Conservation (phyloP, 1,284 basidiomycete species). For the Dichomitus squalens region DNA sequence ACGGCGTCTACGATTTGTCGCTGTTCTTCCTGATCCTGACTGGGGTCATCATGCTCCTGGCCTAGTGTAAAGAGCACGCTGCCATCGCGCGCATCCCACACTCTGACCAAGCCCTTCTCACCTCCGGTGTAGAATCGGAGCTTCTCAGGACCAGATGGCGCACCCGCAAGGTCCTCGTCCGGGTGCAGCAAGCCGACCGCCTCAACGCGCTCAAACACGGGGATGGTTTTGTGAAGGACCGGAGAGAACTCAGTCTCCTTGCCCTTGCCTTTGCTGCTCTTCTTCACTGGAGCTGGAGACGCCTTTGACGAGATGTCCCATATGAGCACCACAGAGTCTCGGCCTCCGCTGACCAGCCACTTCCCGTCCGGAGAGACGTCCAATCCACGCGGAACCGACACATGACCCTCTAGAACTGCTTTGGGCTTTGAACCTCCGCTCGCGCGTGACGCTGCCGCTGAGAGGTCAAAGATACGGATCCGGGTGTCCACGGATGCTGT, state of each 20-base stretch:
- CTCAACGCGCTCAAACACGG: slow-evolving; percentile 87
- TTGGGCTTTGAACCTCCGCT: slow-evolving; percentile 68
- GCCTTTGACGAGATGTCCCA: slow-evolving; percentile 72
- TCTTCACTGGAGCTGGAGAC: slow-evolving; percentile 24
- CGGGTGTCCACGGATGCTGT: slow-evolving; percentile 89
- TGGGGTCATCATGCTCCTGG: slow-evolving; percentile 43
- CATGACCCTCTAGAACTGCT: slow-evolving; percentile 87
- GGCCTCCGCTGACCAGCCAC: slow-evolving; percentile 86
- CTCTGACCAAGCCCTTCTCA: slow-evolving; percentile 79
- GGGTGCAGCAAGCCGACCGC: slow-evolving; percentile 72
- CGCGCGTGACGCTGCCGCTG: slow-evolving; percentile 56
- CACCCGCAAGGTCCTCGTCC: slow-evolving; percentile 50
- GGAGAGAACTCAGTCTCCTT: slow-evolving; percentile 52
- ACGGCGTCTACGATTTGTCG: slow-evolving; percentile 71
- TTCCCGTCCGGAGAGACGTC: slow-evolving; percentile 84
- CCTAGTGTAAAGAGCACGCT: slow-evolving; percentile 66
- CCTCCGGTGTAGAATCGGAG: slow-evolving; percentile 86
- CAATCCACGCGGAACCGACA: slow-evolving; percentile 87
- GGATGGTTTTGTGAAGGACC: slow-evolving; percentile 79
- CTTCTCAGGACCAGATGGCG: slow-evolving; percentile 41
- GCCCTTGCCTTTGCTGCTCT: slow-evolving; percentile 52
- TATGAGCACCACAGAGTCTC: slow-evolving; percentile 88
- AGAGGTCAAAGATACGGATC: slow-evolving; percentile 89
- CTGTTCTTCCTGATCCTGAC: slow-evolving; percentile 75
- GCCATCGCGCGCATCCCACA: slow-evolving; percentile 82